Evolutionary conservation across 2,329 filamentous ascomycete species (phyloP), one percentile per base, ranked within the genome.

Genomic region (Calonectria multiphialidica): DNA sequence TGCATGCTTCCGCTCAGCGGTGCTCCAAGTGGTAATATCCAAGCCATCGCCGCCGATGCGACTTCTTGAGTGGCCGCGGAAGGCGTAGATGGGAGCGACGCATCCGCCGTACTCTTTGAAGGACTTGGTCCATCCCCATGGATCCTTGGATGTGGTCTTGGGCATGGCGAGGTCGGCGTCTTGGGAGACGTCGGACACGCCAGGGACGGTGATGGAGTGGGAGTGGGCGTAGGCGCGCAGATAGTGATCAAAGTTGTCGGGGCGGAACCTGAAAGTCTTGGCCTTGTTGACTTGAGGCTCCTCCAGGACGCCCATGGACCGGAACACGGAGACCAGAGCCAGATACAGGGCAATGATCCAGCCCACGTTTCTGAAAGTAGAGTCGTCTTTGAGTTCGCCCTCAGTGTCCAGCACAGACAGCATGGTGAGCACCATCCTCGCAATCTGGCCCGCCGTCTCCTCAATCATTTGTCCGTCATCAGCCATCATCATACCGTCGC

Each of bases 351-450:
- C 37, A 33, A 62, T 45, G 4, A 62, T 33, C 57, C 57, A 62
- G 8, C 57, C 57, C 23, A 62, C n/a, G 16, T 62, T 62, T 3
- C 8, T 42, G 12, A 45, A 42, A 5, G 57, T 16, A 13, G 57
- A 62, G 40, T 33, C 21, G 5, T 62, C 2, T 5, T n/a, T 23
- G 5, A 62, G 57, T 3, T 62, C 37, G 16, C 37, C 57, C 2
- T 62, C 10, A 2, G 7, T 9, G 9, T 45, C 40, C 40, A 45
- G 7, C 2, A 45, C 37, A 8, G 37, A 21, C 16, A 62, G 18
- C 57, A 62, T 62, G 9, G 57, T 30, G 16, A 62, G 57, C 37
- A 62, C 57, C 57, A 62, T 62, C 40, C 57, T 62, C 3, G 25
- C 40, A 3, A 62, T 21, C 16, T 62, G 57, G 8, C 15, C 23